Conservation (phyloP, 106 monocot species). For the Narthecium ossifragum region DNA sequence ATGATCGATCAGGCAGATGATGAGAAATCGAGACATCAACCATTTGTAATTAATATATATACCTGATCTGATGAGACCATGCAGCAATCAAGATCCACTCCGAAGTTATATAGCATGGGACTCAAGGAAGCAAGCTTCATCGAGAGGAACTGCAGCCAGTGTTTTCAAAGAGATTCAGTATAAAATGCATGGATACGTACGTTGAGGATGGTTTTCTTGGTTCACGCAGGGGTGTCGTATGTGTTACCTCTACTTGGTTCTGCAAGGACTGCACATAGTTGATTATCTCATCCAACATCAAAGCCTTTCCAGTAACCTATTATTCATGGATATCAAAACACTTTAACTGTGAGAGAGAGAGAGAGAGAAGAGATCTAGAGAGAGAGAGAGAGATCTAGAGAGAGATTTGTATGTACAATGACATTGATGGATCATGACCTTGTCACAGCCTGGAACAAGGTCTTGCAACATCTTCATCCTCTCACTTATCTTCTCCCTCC, state of each 20-base stretch:
- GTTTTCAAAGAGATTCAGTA: background rate
- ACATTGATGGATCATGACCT: conserved; percentile 26
- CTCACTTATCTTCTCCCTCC: conserved; percentile 70
- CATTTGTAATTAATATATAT: background rate
- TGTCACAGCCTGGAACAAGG: conserved; percentile 76
- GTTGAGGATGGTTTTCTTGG: background rate
- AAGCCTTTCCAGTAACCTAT: conserved; percentile 69
- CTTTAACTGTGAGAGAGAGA: background rate
- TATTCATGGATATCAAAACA: background rate
- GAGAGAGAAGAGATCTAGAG: background rate
- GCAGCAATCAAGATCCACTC: conserved; percentile 21
- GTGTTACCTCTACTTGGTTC: conserved; percentile 80
- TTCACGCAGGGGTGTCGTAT: background rate
- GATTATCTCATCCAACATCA: conserved; percentile 83
- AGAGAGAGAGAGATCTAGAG: background rate
- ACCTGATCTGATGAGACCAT: conserved; percentile 15
- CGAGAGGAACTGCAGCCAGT: conserved; percentile 66
- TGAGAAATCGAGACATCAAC: background rate
- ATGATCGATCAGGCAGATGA: background rate
- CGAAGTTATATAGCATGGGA: conserved; percentile 39
- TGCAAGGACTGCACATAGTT: conserved; percentile 90
- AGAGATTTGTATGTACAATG: background rate
- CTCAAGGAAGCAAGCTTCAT: conserved; percentile 66
- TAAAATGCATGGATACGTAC: background rate
- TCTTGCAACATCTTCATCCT: conserved; percentile 66